Conservation (phyloP, 805 yeast species). For the Kazachstania africana region DNA sequence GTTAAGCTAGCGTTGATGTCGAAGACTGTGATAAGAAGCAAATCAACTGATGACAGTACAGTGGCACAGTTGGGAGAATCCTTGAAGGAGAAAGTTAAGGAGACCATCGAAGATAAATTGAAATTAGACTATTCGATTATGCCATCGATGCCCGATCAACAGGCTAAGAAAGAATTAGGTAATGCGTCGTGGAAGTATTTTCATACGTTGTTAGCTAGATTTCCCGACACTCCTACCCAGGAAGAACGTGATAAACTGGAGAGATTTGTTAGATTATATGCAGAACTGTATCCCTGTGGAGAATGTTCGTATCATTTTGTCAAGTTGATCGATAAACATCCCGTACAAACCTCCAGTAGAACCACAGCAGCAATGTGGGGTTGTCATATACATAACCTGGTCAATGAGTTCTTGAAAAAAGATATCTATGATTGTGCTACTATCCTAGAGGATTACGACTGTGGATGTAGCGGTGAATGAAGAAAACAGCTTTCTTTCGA, state of each 20-base stretch:
- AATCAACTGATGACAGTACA: neutral
- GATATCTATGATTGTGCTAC: conserved; percentile 72
- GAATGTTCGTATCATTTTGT: conserved; percentile 93
- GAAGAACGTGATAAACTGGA: conserved; percentile 52
- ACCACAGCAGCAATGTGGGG: conserved; percentile 92
- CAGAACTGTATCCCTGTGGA: conserved; percentile 92
- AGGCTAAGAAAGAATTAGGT: conserved; percentile 63
- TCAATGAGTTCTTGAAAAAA: conserved; percentile 60
- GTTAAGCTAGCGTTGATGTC: conserved; percentile 2
- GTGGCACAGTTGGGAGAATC: conserved; percentile 1
- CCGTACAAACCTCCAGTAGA: conserved; percentile 74
- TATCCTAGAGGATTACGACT: conserved; percentile 82
- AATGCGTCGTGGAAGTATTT: conserved; percentile 84
- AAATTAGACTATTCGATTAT: conserved; percentile 40
- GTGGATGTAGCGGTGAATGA: conserved; percentile 83
- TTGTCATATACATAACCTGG: conserved; percentile 81
- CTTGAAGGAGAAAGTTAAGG: conserved; percentile 1
- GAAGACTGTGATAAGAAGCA: conserved; percentile 1
- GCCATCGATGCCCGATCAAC: conserved; percentile 87
- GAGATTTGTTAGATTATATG: conserved; percentile 60
- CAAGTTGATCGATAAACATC: conserved; percentile 51
- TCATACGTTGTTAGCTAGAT: conserved; percentile 86
- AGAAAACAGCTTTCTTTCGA: neutral
- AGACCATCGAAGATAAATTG: too few species aligned
- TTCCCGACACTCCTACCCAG: conserved; percentile 68